Evolutionary conservation across 805 yeast species (phyloP), one percentile per base, ranked within the genome.

Genomic region (Candida sithepensis): DNA sequence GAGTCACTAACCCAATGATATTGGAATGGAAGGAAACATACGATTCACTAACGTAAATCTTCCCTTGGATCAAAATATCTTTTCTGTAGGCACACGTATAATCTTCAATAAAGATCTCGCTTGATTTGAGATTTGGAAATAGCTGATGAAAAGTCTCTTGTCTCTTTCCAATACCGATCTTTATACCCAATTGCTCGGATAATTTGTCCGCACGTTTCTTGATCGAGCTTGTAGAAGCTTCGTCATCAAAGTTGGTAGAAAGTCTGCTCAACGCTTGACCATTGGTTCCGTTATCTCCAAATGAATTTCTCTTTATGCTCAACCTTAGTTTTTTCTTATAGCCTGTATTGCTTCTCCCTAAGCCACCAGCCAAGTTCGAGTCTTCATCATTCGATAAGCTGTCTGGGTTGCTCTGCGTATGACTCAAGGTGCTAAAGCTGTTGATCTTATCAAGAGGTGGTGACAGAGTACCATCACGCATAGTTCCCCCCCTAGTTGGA

Each of bases 61-160:
- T 73, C 16, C 91, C 91, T 52, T 85, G 91, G 16, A 82, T 71
- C 28, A 85, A 64, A 36, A 85, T 81, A 54, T 85, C 90, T 18
- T 82, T 80, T n/a, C 61, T 47, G 26, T 77, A 68, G 0, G 90
- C 90, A 67, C 90, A 84, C 18, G 80, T 73, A 56, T 69, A 79
- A 52, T 82, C 88, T 23, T 75, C 81, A 37, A 84, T 69, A n/a
- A 83, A 68, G 26, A 71, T 64, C 55, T 84, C 91, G 23, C 59
- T 63, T 1, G 64, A 47, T 3, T 80, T 77, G 1, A 84, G 58
- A 39, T 75, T 74, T 39, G 78, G 75, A 63, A 84, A 84, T 14
- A 75, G 57, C 42, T 73, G 75, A 58, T 82, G 88, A 60, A 83
- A 83, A 20, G 82, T 82, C 19, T 70, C 69, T 54, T 82, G 83